Evolutionary conservation across 2,329 filamentous ascomycete genomes (phyloP), one percentile per base, ranked within the genome.

Genomic region (Huntiella moniliformis): DNA sequence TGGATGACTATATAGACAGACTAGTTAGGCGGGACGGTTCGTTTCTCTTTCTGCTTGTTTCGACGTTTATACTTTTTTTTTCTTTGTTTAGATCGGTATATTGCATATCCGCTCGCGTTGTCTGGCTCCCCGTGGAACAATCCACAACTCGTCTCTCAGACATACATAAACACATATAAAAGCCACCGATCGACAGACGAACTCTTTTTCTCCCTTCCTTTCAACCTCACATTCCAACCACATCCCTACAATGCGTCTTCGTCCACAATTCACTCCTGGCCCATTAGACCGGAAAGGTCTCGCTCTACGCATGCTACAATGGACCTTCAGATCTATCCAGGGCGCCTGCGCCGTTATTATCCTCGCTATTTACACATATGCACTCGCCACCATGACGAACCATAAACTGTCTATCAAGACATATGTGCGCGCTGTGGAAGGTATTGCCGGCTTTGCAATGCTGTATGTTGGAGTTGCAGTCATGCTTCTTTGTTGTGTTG

Each of bases 281-380:
- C 31, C 39, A 37, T 10, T 46, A 10, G 44, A 50, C 22, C 36
- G 41, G 11, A 50, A 46, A 50, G 18, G 37, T 13, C 38, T 44
- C 18, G 40, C 36, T 54, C 73, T 93, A 54, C 84, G 83, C 56
- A 62, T 71, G 50, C 49, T 72, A 40, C 79, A 84, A 56, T 80
- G 79, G 59, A 68, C 79, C 58, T 65, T 92, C 56, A 82, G 88
- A 53, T 63, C 71, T 52, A 63, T 94, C 47, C 74, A 84, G 56
- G 80, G 93, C 61, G 68, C 73, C 57, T 82, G 76, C 59, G 69
- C 79, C 6, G 75, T 70, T 49, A 69, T 93, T 53, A 72, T 88
- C 51, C 72, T 95, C 51, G 80, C 73, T 53, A 73, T 91, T 56
- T 87, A 80, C 68, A 79, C 77, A 42, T 94, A 92, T 68, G 92